Base-by-base conservation (phyloP, 2,329 filamentous ascomycete species). In the Sporothrix brunneoviolacea region DNA sequence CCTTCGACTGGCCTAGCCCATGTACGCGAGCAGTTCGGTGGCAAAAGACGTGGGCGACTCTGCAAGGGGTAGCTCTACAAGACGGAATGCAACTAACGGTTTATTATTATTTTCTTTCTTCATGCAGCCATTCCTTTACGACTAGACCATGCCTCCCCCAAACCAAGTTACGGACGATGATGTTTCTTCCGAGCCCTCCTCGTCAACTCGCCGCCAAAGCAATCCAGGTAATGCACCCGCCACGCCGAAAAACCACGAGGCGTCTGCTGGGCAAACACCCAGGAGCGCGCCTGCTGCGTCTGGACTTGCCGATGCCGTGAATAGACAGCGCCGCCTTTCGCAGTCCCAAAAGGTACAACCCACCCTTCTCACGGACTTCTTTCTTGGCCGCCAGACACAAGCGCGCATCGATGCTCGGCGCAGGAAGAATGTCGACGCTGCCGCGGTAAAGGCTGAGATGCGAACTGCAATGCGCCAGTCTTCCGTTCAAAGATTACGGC, bases 401-500 rank as follows among this genome's bases (percentile, higher is more conserved):
- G 73, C 75, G n/a, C 74, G 80, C 24, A 54, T 77, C 8, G 68
- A 75, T 8, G 70, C 71, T 12, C 68, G 72, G 44, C 71, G 78
- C 56, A 72, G 80, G 58, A 77, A 77, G 66, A 79, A 76, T 59
- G 65, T 81, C 58, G 76, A 86, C 66, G 67, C 64, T 51, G 53
- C 67, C 52, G 64, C 76, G 54, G 71, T 80, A 60, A 76, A 84
- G 69, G 72, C 74, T 30, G 66, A 77, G 62, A 61, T 72, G 67
- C 61, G 71, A 68, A 64, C 67, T 39, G 76, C 80, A 58, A 80
- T 80, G 77, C 76, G 76, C 47, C 71, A 82, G 57, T 78, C 71
- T 7, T 67, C 74, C n/a, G 79, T 76, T 47, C 75, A 68, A 63
- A 81, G 71, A 66, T 73, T 80, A 58, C 82, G 71, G 67, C 79